Conservation (phyloP, 2,329 filamentous ascomycete species). For the Monilinia fructicola region DNA sequence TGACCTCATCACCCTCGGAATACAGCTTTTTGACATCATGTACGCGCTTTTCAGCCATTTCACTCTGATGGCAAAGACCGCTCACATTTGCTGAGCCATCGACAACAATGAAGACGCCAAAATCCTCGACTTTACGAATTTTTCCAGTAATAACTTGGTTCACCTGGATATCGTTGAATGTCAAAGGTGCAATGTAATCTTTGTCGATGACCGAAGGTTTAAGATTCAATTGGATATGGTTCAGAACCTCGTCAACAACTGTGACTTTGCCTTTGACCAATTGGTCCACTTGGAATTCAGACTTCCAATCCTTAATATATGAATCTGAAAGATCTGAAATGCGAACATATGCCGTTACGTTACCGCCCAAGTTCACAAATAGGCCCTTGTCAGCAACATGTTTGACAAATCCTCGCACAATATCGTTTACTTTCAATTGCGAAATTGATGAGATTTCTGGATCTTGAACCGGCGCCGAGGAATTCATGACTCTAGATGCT, state of each 20-base stretch:
- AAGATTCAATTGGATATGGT: constrained; percentile 80
- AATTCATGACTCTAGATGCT: constrained; percentile 86
- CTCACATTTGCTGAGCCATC: constrained; percentile 87
- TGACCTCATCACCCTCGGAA: constrained; percentile 86
- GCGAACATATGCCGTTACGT: constrained; percentile 78
- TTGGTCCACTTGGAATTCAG: constrained; percentile 82
- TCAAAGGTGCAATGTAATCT: constrained; percentile 71
- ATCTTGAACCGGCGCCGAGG: constrained; percentile 76
- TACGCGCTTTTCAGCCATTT: constrained; percentile 83
- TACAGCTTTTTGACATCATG: constrained; percentile 88
- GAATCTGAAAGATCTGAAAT: constrained; percentile 87
- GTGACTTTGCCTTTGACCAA: constrained; percentile 85
- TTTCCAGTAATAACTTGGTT: constrained; percentile 87
- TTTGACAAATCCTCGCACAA: constrained; percentile 89
- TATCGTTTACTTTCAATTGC: constrained; percentile 73
- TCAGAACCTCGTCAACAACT: constrained; percentile 63
- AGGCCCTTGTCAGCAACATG: constrained; percentile 86
- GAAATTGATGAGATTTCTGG: constrained; percentile 69
- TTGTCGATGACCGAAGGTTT: constrained; percentile 82
- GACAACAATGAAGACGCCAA: constrained; percentile 89
- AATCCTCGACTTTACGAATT: constrained; percentile 90
- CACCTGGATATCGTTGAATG: constrained; percentile 71
- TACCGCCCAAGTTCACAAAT: constrained; percentile 79
- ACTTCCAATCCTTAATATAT: constrained; percentile 95
- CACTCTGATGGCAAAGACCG: constrained; percentile 85